Evolutionary conservation across 106 monocot genomes (phyloP), one percentile per base, ranked within the genome.

Genomic region (Phalaenopsis equestris): DNA sequence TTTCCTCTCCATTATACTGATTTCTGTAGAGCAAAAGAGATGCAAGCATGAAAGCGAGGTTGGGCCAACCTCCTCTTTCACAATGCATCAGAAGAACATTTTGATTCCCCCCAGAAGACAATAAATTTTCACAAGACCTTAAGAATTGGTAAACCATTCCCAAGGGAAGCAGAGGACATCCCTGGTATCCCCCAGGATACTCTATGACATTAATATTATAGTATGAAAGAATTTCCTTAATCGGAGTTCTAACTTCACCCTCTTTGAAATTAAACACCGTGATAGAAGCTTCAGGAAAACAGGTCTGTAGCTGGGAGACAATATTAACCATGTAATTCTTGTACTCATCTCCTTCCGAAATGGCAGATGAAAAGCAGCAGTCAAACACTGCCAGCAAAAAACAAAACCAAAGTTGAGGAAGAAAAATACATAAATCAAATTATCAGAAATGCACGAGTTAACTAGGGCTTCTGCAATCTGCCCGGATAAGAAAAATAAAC

Each of bases 41-140:
- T 12, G 99, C 93, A 76, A 99, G 95, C 93, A 99, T 93, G 74
- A 99, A 99, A 42, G 99, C 87, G 78, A 99, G 86, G 61, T 93
- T 79, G 2, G 95, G 99, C 99, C 99, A 99, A 7, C 99, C 95
- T 48, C 93, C 95, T 85, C 82, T 88, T 82, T 99, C 95, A 74
- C 99, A 99, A 73, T 99, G 99, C 91, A 99, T 93, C 46, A 99
- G 80, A 78, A 99, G 76, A 43, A 95, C 82, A 79, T 93, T 99
- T 72, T 95, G 89, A 36, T 91, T 86, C 36, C 83, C 86, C 79
- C 84, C 91, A 17, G 83, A 23, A 24, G 90, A 85, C 73, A 99
- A 82, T 93, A 89, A 95, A 70, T 84, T 91, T 64, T 99, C 95
- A 68, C 89, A 85, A 10, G 86, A 88, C 82, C 81, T 93, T 79